These are phyloP conservation scores for Globisporangium spinosum DNA, from an alignment of 352 stramenopile species.

Conservation along the genomic window DNA sequence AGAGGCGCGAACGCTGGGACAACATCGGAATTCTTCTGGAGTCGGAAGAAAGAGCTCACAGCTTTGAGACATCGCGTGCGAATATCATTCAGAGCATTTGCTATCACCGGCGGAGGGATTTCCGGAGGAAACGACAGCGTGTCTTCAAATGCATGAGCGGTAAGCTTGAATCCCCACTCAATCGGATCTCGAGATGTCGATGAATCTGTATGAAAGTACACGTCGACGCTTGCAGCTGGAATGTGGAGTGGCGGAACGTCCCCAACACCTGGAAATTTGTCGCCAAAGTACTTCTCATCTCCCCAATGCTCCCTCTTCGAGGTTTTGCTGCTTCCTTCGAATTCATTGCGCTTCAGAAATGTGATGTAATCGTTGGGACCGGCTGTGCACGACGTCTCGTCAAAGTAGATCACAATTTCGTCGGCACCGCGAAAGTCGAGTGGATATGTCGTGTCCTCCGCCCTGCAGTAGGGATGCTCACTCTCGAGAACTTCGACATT, in stretches of 20 bases:
- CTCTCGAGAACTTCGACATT: constrained; percentile 76
- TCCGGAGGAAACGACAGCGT: constrained; percentile 48
- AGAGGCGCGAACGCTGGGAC: constrained; percentile 22
- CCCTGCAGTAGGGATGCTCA: constrained; percentile 63
- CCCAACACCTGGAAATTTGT: constrained; percentile 65
- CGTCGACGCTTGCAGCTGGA: constrained; percentile 51
- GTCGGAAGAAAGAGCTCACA: constrained; percentile 29
- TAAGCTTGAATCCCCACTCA: constrained; percentile 85
- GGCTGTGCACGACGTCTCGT: constrained; percentile 65
- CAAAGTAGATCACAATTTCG: constrained; percentile 81
- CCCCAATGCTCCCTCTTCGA: constrained; percentile 47
- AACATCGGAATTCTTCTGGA: constrained; percentile 16
- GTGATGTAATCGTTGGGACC: constrained; percentile 76
- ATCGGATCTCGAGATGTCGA: constrained; percentile 27
- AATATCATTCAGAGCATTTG: constrained; percentile 53
- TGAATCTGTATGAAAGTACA: constrained; percentile 66
- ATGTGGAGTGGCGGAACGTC: constrained; percentile 58
- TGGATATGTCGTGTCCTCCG: constrained; percentile 58
- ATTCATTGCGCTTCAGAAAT: constrained; percentile 52
- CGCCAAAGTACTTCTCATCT: constrained; percentile 70
- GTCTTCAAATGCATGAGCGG: constrained; percentile 62
- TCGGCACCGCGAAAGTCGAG: constrained; percentile 60
- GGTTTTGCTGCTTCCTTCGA: constrained; percentile 15
- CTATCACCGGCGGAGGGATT: constrained; percentile 33
- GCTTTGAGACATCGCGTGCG: constrained; percentile 57